Percentiles rank a stretch among this genome's conserved stretches.
Conservation (phyloP, 2,329 filamentous ascomycete genomes). For the Fusarium duplospermum region DNA sequence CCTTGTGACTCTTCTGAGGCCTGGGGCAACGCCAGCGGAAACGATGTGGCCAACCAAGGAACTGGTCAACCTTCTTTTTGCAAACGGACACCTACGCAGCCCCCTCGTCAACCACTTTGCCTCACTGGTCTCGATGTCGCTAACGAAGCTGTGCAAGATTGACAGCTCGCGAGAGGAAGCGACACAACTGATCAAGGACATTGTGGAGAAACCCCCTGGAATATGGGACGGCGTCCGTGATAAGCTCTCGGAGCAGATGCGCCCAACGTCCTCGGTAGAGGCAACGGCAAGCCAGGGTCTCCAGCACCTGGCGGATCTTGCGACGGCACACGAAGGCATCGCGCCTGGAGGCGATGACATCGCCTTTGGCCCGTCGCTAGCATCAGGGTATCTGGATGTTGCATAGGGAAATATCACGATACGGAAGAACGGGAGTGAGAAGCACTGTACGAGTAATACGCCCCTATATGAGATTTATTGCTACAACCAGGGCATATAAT, state of each 20-base stretch:
- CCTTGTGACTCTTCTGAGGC: conserved; percentile 70
- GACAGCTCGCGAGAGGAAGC: conserved; percentile 69
- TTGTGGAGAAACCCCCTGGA: conserved; percentile 65
- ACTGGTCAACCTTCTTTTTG: conserved; percentile 67
- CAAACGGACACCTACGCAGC: conserved; percentile 65
- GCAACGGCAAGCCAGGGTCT: conserved; percentile 64
- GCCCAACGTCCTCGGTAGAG: conserved; percentile 52
- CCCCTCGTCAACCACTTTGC: conserved; percentile 77
- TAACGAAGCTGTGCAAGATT: conserved; percentile 68
- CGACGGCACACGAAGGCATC: conserved; percentile 56
- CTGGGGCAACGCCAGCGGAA: conserved; percentile 65
- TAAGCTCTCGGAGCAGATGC: conserved; percentile 51
- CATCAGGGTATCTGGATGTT: conserved; percentile 52
- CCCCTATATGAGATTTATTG: conserved; percentile 13
- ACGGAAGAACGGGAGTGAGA: neutral
- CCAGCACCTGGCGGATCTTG: conserved; percentile 70
- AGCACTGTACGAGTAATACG: conserved; percentile 32
- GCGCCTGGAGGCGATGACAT: conserved; percentile 46
- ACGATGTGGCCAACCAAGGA: conserved; percentile 71
- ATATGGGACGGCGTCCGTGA: conserved; percentile 69
- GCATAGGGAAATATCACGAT: conserved; percentile 26
- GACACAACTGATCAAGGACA: conserved; percentile 63
- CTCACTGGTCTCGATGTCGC: conserved; percentile 68
- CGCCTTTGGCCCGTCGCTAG: conserved; percentile 48
- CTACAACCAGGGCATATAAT: neutral